phyloP scores from a whole-genome alignment of 306 rosid species.

The Trichosanthes truncata region DNA sequence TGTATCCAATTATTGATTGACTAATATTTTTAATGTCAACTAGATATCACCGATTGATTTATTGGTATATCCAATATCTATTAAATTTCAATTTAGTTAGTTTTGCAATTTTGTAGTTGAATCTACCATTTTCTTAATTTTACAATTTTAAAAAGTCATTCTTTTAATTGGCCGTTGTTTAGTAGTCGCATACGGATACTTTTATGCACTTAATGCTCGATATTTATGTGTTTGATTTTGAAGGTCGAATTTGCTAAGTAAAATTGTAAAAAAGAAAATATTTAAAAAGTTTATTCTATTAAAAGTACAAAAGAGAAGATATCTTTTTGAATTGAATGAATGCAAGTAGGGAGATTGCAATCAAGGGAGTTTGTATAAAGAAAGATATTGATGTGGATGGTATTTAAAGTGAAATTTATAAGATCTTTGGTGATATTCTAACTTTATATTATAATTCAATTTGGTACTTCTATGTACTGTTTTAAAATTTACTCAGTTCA shows the following conservation, averaged over 20 bases:
- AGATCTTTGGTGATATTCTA: conserved; percentile 8
- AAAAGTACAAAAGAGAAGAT: not conserved
- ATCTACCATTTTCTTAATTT: too few species aligned
- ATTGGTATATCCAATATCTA: too few species aligned
- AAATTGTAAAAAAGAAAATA: not conserved
- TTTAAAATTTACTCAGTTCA: not conserved
- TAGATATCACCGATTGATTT: too few species aligned
- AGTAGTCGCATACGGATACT: not conserved
- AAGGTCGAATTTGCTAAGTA: not conserved
- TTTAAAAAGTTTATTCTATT: not conserved
- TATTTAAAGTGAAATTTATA: conserved; percentile 17
- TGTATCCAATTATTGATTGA: too few species aligned
- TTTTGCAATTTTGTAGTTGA: too few species aligned
- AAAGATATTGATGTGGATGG: conserved; percentile 5
- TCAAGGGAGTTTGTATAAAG: not conserved
- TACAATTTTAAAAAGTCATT: too few species aligned
- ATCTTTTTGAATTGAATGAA: conserved; percentile 15
- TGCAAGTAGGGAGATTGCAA: conserved; percentile 26
- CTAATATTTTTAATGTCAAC: too few species aligned
- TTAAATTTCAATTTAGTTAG: too few species aligned
- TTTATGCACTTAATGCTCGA: not conserved
- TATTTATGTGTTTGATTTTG: not conserved
- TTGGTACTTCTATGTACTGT: conserved; percentile 4
- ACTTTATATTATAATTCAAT: conserved; percentile 12
- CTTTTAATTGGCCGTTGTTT: too few species aligned